Evolutionary conservation across 2,329 filamentous ascomycete genomes (phyloP), one percentile per base, ranked within the genome.

Genomic region (Xylaria sp.): DNA sequence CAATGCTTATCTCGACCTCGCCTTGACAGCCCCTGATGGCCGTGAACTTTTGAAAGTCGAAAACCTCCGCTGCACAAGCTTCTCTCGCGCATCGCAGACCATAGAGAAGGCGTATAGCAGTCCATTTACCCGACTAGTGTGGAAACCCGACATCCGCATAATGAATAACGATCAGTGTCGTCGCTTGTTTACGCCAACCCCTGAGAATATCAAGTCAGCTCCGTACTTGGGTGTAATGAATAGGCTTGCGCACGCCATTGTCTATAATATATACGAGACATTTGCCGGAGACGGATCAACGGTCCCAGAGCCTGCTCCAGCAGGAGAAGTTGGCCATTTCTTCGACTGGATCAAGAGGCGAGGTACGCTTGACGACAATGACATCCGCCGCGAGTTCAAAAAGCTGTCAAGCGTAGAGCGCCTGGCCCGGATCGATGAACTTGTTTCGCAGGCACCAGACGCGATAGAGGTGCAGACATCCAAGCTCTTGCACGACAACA

Each of bases 81-180:
- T 32, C 48, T 61, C 42, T 17, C 27, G 36, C n/a, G 36, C 24
- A 67, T 32, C 39, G n/a, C 45, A 55, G 27, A 62, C 14, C 42
- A 56, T 17, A 56, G 24, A 27, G 24, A 27, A 27, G 24, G 24
- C 47, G 4, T 68, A 59, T n/a, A 57, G 47, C 21, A 62, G 32
- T 24, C 67, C 70, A 12, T 60, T 69, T 27, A 59, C 61, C 17
- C 57, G 69, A 3, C 17, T 70, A 1, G 64, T 67, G 0, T 70
- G 73, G 71, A 72, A 53, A 47, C 65, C 65, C 3, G 65, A 67
- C 36, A 24, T 67, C n/a, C 64, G 64, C 14, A 17, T 7, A 2
- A n/a, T 65, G 27, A 51, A 12, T n/a, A 47, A 60, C 34, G 11
- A 14, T 19, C 59, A 62, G 17, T 6, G 9, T 24, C 64, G 59